Evolutionary conservation across 2,329 filamentous ascomycete species (phyloP).

Genomic region (Samsoniella hepiali): DNA sequence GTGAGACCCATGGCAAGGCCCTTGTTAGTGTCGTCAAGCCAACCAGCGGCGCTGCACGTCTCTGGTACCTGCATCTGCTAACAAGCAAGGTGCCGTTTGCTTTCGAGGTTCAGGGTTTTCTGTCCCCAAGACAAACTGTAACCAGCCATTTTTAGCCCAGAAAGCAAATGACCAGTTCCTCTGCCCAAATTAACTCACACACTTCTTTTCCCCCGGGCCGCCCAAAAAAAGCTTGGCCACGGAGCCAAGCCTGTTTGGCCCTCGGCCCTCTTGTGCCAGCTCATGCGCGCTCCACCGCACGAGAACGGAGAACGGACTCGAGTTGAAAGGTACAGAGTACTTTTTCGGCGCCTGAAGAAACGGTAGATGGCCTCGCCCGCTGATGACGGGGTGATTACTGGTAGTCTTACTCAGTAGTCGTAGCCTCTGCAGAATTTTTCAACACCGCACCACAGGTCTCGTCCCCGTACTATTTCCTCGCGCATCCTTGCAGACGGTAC

Average conservation of each 20-base stretch:
- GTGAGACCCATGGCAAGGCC: not conserved
- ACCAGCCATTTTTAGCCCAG: not conserved
- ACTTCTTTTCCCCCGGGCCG: not conserved
- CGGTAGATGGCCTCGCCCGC: not conserved
- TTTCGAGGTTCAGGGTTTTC: too few species aligned
- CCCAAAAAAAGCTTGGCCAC: slow-evolving; percentile 12
- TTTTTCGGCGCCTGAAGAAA: not conserved
- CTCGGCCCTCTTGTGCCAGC: not conserved
- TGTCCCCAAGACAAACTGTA: not conserved
- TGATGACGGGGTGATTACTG: not conserved
- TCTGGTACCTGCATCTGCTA: not conserved
- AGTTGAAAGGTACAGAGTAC: not conserved
- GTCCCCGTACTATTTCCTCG: not conserved
- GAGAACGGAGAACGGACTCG: not conserved
- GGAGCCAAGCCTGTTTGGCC: slow-evolving; percentile 5
- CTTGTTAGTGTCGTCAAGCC: slow-evolving; percentile 14
- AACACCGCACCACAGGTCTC: not conserved
- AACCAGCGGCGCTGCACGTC: slow-evolving; percentile 1
- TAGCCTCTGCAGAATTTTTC: not conserved
- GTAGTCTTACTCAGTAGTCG: not conserved
- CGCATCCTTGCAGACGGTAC: not conserved
- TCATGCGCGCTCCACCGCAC: slow-evolving; percentile 7
- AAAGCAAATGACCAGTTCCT: too few species aligned
- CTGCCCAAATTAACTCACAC: not conserved
- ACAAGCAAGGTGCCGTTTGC: not conserved